Conservation (phyloP, 2,329 filamentous ascomycete species). For the Neoarthrinium moseri region DNA sequence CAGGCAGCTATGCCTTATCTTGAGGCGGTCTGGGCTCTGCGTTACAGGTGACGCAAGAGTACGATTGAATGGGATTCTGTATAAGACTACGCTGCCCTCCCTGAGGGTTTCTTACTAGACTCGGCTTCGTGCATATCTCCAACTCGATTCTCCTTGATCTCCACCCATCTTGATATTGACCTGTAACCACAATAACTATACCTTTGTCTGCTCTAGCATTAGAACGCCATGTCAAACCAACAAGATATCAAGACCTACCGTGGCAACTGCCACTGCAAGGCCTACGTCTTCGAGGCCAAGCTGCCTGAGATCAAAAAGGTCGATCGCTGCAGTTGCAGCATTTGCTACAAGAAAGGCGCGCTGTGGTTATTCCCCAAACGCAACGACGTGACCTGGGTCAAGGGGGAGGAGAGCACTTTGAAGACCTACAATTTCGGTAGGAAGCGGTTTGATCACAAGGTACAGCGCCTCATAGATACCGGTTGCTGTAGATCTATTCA, state of each 20-base stretch:
- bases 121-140: no score
- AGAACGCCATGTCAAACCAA: slow-evolving; percentile 7
- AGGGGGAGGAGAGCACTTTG: slow-evolving; percentile 40
- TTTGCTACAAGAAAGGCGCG: slow-evolving; percentile 53
- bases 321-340: slow-evolving; percentile 65
- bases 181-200: background rate
- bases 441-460: slow-evolving; percentile 40
- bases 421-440: slow-evolving; percentile 42
- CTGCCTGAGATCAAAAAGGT: slow-evolving; percentile 58
- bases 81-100: no score
- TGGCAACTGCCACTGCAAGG: slow-evolving; percentile 58
- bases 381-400: slow-evolving; percentile 40
- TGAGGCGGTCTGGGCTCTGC: no score
- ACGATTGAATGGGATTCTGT: no score
- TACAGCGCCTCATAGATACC: slow-evolving; percentile 11
- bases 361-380: slow-evolving; percentile 31
- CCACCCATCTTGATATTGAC: no score
- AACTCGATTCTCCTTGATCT: no score
- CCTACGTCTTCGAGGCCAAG: slow-evolving; percentile 49
- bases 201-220: no score
- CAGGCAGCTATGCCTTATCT: no score
- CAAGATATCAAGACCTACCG: slow-evolving; percentile 39
- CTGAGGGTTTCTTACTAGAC: no score
- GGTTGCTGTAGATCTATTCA: background rate
- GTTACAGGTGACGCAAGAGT: no score